Evolutionary conservation across 441 rosid species (phyloP), one percentile per base, ranked within the genome.

Genomic region (Croton laevigatus): DNA sequence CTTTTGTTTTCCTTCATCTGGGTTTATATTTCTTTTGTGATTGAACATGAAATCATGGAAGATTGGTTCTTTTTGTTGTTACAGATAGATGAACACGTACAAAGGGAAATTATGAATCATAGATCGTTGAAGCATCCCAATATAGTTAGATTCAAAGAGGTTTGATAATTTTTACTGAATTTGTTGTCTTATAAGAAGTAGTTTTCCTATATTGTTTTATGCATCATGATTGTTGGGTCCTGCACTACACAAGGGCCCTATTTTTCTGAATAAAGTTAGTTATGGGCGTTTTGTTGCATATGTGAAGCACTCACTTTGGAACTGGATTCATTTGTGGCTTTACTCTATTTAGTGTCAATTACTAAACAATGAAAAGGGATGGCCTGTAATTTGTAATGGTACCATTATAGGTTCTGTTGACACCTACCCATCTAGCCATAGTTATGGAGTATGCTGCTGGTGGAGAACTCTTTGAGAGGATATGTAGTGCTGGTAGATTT

Each of bases 361-460:
- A 36, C 65, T 60, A 5, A 51, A 51, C 6, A 37, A 4, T 14
- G 66, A 57, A 45, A 44, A 60, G 48, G 34, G 46, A 37, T 20
- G 42, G 3, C 42, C 57, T 49, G 23, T 57, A 32, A 44, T 22
- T 72, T 54, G 71, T 58, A 61, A 69, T 42, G 52, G 65, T 16
- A 52, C 59, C 34, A 17, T 67, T 79, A 54, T 80, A 86, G 93
- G 91, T 88, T 40, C 77, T 82, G 46, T 72, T 87, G 61, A 85
- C 90, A 8, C 85, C 89, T 7, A 87, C 87, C 70, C 91, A 89
- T 81, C 83, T 87, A 53, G 94, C 86, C 64, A 89, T 89, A 22
- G 91, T 85, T 65, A 87, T 85, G 90, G 91, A 89, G 76, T 89
- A 89, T 69, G 94, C 94, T 66, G 86, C 86, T 0, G 91, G 90